Conservation (phyloP, 768 basidiomycete species). For the Suillus subalutaceus region DNA sequence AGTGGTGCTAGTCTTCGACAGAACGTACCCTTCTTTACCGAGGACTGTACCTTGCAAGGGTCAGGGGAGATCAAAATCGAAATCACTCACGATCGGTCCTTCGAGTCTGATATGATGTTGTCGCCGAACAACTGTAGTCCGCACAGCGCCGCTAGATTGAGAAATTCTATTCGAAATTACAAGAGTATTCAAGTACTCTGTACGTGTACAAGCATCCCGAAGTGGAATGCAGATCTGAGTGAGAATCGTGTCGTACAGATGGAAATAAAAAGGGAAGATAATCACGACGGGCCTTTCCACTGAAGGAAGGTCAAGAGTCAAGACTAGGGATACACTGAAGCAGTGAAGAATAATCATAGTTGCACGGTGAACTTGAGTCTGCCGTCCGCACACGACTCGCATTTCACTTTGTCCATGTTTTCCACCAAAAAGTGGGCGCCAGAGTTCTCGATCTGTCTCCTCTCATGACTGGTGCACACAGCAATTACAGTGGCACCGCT, state of each 20-base stretch:
- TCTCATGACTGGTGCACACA: conserved; percentile 71
- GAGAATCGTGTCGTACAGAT: neutral
- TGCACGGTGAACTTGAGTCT: conserved; percentile 47
- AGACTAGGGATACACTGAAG: neutral
- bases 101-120: neutral
- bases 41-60: neutral
- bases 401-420: conserved; percentile 52
- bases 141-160: neutral
- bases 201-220: neutral
- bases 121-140: neutral
- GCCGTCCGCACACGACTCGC: conserved; percentile 43
- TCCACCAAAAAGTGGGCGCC: conserved; percentile 61
- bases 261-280: neutral
- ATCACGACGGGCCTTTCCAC: neutral
- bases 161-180: conserved; percentile 1
- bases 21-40: neutral
- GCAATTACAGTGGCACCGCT: conserved; percentile 76
- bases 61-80: neutral
- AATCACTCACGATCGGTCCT: neutral
- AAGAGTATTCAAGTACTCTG: neutral
- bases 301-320: neutral
- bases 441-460: conserved; percentile 53
- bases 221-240: neutral
- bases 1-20: neutral
- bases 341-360: conserved; percentile 21